These are phyloP conservation scores for Pterulicium gracile DNA, from an alignment of 1,284 basidiomycete species.

Conservation along the genomic window DNA sequence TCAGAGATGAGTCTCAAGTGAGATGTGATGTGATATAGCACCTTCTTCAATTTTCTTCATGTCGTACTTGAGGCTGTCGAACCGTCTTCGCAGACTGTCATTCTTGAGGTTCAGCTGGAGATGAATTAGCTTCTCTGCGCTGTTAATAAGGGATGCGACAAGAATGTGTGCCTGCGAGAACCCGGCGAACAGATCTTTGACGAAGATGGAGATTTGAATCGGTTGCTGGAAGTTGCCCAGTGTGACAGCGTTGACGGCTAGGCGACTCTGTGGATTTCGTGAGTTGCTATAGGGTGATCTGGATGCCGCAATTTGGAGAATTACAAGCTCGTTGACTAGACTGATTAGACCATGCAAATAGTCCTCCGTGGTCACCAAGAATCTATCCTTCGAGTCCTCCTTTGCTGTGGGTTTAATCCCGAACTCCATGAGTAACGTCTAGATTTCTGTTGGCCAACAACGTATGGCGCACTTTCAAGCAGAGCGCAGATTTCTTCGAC, in stretches of 20 bases:
- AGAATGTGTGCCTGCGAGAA: slow-evolving; percentile 59
- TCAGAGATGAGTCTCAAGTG: no score
- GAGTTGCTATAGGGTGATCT: slow-evolving; percentile 3
- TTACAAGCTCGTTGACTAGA: slow-evolving; percentile 73
- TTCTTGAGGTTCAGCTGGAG: slow-evolving; percentile 82
- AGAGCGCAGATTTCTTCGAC: slow-evolving; percentile 37
- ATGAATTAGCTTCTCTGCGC: slow-evolving; percentile 9
- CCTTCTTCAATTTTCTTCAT: slow-evolving; percentile 89
- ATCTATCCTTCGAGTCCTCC: slow-evolving; percentile 58
- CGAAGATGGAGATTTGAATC: slow-evolving; percentile 68
- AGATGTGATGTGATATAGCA: no score
- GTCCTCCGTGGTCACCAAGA: slow-evolving; percentile 65
- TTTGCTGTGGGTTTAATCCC: slow-evolving; percentile 35
- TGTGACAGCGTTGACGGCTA: slow-evolving; percentile 77
- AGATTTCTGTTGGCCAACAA: slow-evolving; percentile 5
- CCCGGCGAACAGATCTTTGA: slow-evolving; percentile 73
- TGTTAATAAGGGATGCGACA: slow-evolving; percentile 1
- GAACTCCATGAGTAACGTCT: slow-evolving; percentile 6
- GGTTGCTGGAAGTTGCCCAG: slow-evolving; percentile 75
- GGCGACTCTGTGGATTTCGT: slow-evolving; percentile 46
- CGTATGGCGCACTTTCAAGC: slow-evolving; percentile 50
- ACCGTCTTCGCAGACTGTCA: slow-evolving; percentile 65
- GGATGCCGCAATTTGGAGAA: slow-evolving; percentile 15
- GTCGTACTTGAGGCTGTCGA: slow-evolving; percentile 79
- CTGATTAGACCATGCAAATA: slow-evolving; percentile 79